These are phyloP conservation scores for Suillus paluster DNA, from an alignment of 768 basidiomycete species.

Conservation along the genomic window DNA sequence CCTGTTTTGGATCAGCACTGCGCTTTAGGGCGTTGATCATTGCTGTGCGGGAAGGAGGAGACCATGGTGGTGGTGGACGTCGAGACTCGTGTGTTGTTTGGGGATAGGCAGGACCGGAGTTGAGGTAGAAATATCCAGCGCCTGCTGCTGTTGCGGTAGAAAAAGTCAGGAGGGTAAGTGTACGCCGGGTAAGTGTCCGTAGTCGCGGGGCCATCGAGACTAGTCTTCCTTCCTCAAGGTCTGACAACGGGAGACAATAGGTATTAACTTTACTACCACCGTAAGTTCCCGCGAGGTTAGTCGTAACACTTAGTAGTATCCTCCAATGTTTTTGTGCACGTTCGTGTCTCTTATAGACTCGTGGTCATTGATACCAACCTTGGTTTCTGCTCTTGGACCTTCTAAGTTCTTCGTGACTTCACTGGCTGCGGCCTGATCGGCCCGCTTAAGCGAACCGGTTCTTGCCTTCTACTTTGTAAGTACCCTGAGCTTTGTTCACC, in stretches of 20 bases:
- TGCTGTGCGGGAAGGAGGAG: conserved; percentile 68
- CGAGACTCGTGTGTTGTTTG: conserved; percentile 65
- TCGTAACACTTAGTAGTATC: background rate
- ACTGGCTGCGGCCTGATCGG: background rate
- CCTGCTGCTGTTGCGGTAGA: conserved; percentile 58
- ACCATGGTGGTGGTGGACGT: conserved; percentile 80
- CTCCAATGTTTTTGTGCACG: background rate
- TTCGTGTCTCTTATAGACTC: background rate
- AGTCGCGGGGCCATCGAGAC: conserved; percentile 15
- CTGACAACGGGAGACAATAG: too few species aligned
- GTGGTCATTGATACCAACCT: background rate
- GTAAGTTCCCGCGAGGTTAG: background rate
- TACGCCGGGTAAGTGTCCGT: conserved; percentile 56
- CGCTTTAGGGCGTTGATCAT: conserved; percentile 60
- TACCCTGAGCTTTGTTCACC: too few species aligned
- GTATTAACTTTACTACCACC: background rate
- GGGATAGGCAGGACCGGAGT: conserved; percentile 73
- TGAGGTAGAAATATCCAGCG: conserved; percentile 72
- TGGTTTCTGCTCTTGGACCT: background rate
- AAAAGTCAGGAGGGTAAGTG: conserved; percentile 55
- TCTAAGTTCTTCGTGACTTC: background rate
- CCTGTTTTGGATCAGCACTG: conserved; percentile 22
- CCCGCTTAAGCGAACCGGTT: background rate
- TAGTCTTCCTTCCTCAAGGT: background rate
- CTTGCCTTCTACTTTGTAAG: background rate